These are phyloP conservation scores for Rostrohypoxylon terebratum DNA, from an alignment of 495 filamentous ascomycete genomes.

Conservation along the genomic window DNA sequence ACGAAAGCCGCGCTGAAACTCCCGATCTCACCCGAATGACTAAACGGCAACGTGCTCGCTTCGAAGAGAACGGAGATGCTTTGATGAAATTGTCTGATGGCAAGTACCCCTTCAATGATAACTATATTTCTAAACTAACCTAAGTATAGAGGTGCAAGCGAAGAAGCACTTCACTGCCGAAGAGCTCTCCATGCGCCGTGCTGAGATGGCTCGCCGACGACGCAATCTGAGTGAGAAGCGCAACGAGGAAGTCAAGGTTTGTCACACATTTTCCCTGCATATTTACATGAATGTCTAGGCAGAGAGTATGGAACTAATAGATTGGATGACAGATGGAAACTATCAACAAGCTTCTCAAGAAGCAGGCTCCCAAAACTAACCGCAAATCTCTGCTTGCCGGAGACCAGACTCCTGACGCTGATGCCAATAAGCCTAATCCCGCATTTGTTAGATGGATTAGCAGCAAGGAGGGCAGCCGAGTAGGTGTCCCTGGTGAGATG, in stretches of 20 bases:
- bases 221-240: conserved; percentile 98
- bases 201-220: conserved; percentile 93
- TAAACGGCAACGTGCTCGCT: conserved; percentile 81
- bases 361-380: conserved; percentile 89
- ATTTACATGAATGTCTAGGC: background rate
- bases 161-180: conserved; percentile 95
- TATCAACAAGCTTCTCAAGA: conserved; percentile 95
- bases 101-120: conserved; percentile 29
- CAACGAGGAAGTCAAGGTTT: conserved; percentile 97
- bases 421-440: conserved; percentile 69
- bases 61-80: conserved; percentile 69
- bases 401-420: conserved; percentile 66
- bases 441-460: conserved; percentile 84
- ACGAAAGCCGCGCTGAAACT: conserved; percentile 70
- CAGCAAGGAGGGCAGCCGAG: conserved; percentile 71
- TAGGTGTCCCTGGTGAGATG: conserved; percentile 88
- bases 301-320: conserved; percentile 13
- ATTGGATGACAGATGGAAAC: conserved; percentile 81
- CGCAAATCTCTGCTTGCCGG: conserved; percentile 61
- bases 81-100: conserved; percentile 84
- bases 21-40: conserved; percentile 89
- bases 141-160: conserved; percentile 79
- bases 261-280: background rate
- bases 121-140: conserved; percentile 20
- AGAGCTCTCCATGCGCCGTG: conserved; percentile 92